A percentile compares a stretch with the other conserved stretches of the same genome.
phyloP scores from a whole-genome alignment of 495 filamentous ascomycete species.

The Halenospora varia region DNA sequence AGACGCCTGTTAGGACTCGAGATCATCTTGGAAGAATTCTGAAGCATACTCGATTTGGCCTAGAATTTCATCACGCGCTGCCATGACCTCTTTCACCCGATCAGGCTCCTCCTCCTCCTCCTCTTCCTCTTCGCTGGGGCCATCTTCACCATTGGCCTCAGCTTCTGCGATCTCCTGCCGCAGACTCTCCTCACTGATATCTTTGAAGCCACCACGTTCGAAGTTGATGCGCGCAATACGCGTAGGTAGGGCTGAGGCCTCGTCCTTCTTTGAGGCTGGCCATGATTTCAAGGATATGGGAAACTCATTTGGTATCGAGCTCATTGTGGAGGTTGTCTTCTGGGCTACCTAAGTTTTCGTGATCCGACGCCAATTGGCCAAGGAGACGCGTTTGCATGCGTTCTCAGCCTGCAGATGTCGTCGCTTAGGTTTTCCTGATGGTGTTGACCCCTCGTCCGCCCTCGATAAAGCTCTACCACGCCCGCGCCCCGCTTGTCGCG shows the following conservation, averaged over 20 bases:
- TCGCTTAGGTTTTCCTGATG: too few species aligned
- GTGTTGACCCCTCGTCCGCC: neutral
- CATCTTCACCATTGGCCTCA: slow-evolving; percentile 34
- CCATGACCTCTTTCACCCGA: slow-evolving; percentile 34
- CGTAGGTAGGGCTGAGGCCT: slow-evolving; percentile 57
- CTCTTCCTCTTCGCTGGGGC: slow-evolving; percentile 22
- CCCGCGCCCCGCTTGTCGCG: neutral
- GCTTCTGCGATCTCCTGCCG: slow-evolving; percentile 54
- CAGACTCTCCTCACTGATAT: slow-evolving; percentile 59
- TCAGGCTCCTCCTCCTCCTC: slow-evolving; percentile 23
- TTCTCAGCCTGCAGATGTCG: neutral
- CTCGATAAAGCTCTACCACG: neutral
- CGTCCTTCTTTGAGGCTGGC: slow-evolving; percentile 29
- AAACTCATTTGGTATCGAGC: slow-evolving; percentile 41
- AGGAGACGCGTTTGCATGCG: neutral
- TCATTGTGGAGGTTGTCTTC: slow-evolving; percentile 24
- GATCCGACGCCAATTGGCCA: neutral
- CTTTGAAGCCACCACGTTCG: slow-evolving; percentile 70
- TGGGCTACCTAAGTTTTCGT: neutral
- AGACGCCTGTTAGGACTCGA: slow-evolving; percentile 6
- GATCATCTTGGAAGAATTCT: neutral
- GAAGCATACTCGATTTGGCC: slow-evolving; percentile 42
- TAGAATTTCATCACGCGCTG: slow-evolving; percentile 49
- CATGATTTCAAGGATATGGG: slow-evolving; percentile 64
- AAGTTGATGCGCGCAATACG: slow-evolving; percentile 72